Base-by-base conservation (phyloP, 1,284 basidiomycete species). In the Cutaneotrichosporon cutaneum region DNA sequence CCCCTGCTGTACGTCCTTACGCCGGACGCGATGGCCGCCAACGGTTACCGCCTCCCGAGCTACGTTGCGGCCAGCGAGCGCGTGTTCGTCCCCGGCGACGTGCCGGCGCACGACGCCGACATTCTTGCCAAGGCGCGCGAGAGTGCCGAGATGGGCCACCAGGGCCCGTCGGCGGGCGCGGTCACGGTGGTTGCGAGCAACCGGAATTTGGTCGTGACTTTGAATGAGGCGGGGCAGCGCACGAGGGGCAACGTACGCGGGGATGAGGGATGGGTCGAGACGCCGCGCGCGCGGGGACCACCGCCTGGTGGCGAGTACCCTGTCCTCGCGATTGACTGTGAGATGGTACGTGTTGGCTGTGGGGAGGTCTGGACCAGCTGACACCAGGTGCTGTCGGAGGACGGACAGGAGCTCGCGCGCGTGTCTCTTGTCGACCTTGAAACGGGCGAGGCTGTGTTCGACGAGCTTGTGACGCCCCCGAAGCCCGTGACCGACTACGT, bases 301-400 rank as follows among this genome's bases (percentile, higher is more conserved):
- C 72, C 65, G 39, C 67, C 42, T 30, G 73, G 65, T 42, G 72
- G 74, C 59, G 56, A 69, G 62, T 72, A 75, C 62, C 62, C 71
- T 36, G 72, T 82, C 33, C 60, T 78, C 50, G 83, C 84, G 0
- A 76, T 96, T 45, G 94, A 96, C 81, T 97, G 94, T 76, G 93
- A 96, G 78, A 96, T 96, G 93, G 92, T 92, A 66, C 62, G 85
- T 66, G n/a, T 96, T 45, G 94, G 96, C 81, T 97, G 94, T 76
- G 93, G 96, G 78, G 96, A 96, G 93, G 92, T 92, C 66, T 62
- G 85, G 66, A 30, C 30, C 44, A 54, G 30, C 10, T 6, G 10
- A 10, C 30, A 30, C 30, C 64, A 94, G 91, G 92, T 90, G 72
- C 70, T 89, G 75, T 93, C 92, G 0, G 88, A 88, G 70, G 88